Base-by-base conservation (phyloP, 202 grass and related monocot genomes). In the Elaeis oleifera region DNA sequence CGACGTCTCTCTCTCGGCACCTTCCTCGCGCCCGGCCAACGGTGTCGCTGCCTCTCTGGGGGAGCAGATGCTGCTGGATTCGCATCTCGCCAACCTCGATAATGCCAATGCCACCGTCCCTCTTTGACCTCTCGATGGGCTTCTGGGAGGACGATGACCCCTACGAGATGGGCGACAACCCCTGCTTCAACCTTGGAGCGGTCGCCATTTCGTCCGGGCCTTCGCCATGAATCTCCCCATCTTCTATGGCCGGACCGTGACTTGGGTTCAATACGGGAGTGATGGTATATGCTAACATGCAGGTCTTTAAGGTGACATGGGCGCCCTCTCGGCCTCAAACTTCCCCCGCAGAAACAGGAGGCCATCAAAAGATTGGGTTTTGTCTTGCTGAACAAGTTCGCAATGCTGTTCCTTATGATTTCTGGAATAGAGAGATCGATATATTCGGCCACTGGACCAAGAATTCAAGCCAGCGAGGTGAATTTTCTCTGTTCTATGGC, bases 91-190 rank as follows among this genome's bases (percentile, higher is more conserved):
- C 1, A 91, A 92, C 72, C 77, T 92, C 22, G 92, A 89, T 68
- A 91, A 97, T 77, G 92, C 92, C 25, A 91, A 92, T 72, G 92
- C 92, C 17, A 79, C 88, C 18, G 71, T 71, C 26, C 56, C 88
- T 97, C 54, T 81, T 77, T 23, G 79, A 97, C 68, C 87, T 91
- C 56, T 92, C 84, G 5, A 92, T 92, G 88, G 84, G 78, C 54
- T 91, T 89, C 51, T 92, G 92, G 92, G 92, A 92, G 49, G 84
- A 92, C 74, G 88, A 97, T 67, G 92, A 97, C 65, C 92, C 88
- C 2, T 97, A 86, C 28, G 92, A 92, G 74, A 92, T 97, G 92
- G 88, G 92, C 1, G 88, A 87, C 50, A 84, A 97, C 51, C 92
- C 91, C 54, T 91, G 92, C 61, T 97, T 97, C 65, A 91, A 92